Evolutionary conservation across 805 yeast genomes (phyloP), one percentile per base, ranked within the genome.

Genomic region (Candida coleopterorum): DNA sequence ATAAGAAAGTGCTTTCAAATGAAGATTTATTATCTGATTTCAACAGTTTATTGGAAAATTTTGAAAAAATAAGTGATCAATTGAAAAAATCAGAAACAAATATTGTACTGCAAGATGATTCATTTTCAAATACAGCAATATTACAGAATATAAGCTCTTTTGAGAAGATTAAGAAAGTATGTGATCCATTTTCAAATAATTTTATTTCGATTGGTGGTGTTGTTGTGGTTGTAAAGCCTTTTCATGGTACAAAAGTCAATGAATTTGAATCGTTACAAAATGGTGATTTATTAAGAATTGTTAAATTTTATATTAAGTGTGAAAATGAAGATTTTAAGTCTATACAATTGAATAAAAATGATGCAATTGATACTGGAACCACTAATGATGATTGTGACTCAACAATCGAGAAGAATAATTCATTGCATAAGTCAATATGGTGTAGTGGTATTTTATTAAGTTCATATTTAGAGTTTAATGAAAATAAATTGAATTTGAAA

Each of bases 191-290:
- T 33, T 58, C 55, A 53, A 46, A 45, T 11, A 47, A 39, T 17
- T 21, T 31, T 9, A 54, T 56, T 14, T n/a, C 37, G 12, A 43
- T 58, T 9, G 68, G 68, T 2, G 56, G 56, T 1, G 50, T 59
- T 14, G 66, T 60, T 2, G 63, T 60, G 10, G 64, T 60, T 4
- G 54, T 58, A 3, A 47, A 52, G 32, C 58, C 59, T 6, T 61
- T 50, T 36, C 42, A 45, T 14, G 55, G 56, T 1, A 30, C 22
- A 6, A 31, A 26, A 4, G 45, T 39, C 2, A 33, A 40, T 27
- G 62, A 56, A 14, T 58, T 57, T 34, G 32, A 31, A 2, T 38
- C 42, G 10, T 46, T 62, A 18, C 51, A 56, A 25, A 46, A 52
- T 9, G 68, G 68, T 2, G 65, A 60, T 39, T 47, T 61, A 14